Evolutionary conservation across 73 alveolate genomes (phyloP), one percentile per base, ranked within the genome.

Genomic region (Stentor coeruleus): DNA sequence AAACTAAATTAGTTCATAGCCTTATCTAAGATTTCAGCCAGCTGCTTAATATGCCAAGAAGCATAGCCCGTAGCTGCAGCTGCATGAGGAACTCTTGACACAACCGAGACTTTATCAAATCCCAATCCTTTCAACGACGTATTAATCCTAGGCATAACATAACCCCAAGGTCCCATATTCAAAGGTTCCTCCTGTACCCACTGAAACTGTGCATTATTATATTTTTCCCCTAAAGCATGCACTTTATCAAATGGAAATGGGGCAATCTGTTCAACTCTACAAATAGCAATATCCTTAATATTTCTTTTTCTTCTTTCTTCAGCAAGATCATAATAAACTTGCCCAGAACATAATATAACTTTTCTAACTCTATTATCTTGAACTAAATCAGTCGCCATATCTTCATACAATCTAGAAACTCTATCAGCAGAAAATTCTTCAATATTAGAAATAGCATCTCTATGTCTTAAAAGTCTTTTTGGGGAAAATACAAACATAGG

Each of bases 221-320:
- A 93, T 39, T 85, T 83, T 30, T 88, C 74, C 58, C 89, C 84
- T 3, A 60, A 89, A 3, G 59, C 85, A 58, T 84, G 75, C 33
- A 96, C 85, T n/a, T 91, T 89, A 49, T 95, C 97, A 85, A 90
- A 96, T 3, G 99, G 99, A 87, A 96, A 87, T 3, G 99, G 99
- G 66, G 95, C 97, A 35, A 94, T 77, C 84, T 96, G 95, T 89
- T 95, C 99, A 75, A 96, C 82, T 39, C 98, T 90, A 33, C 91
- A 76, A 49, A 96, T 93, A 0, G 98, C 98, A 35, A 92, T 91
- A 40, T 96, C 98, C 80, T 92, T 55, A 35, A 33, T 60, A 66
- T 81, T 49, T 81, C 59, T 49, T 84, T 74, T 76, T 58, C 87
- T 11, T 82, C 96, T 88, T 39, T 93, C 91, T 42, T 76, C 82